These are phyloP conservation scores for Fusarium napiforme DNA, from an alignment of 2,329 filamentous ascomycete species.

Conservation along the genomic window DNA sequence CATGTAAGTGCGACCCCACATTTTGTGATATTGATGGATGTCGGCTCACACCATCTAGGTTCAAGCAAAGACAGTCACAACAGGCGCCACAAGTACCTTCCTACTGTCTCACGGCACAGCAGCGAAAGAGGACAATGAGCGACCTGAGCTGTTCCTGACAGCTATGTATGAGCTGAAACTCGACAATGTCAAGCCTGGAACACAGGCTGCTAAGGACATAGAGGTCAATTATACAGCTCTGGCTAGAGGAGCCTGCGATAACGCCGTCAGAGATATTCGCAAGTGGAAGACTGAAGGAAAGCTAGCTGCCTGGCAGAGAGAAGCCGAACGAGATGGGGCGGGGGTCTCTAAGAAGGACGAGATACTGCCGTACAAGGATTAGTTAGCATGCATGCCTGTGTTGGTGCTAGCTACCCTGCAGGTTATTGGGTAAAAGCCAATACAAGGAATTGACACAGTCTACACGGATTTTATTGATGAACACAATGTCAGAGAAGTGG, in stretches of 20 bases:
- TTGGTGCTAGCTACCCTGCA: too few species aligned
- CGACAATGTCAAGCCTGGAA: not conserved
- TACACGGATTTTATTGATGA: not conserved
- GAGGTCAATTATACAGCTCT: not conserved
- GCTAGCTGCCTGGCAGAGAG: not conserved
- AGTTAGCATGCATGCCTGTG: not conserved
- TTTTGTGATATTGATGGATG: not conserved
- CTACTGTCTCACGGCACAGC: not conserved
- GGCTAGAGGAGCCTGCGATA: not conserved
- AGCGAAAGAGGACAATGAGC: not conserved
- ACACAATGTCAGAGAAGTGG: not conserved
- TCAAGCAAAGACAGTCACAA: not conserved
- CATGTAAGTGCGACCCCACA: not conserved
- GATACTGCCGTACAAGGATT: not conserved
- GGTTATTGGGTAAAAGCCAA: not conserved
- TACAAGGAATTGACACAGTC: not conserved
- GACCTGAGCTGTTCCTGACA: not conserved
- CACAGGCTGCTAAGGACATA: not conserved
- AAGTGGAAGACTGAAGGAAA: not conserved
- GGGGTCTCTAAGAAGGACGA: not conserved
- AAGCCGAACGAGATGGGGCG: not conserved
- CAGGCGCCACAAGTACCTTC: not conserved
- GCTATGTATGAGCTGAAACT: not conserved
- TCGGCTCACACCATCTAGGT: not conserved
- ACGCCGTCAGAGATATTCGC: not conserved